phyloP scores from a whole-genome alignment of 306 rosid genomes.

The Cucurbita maxima region DNA sequence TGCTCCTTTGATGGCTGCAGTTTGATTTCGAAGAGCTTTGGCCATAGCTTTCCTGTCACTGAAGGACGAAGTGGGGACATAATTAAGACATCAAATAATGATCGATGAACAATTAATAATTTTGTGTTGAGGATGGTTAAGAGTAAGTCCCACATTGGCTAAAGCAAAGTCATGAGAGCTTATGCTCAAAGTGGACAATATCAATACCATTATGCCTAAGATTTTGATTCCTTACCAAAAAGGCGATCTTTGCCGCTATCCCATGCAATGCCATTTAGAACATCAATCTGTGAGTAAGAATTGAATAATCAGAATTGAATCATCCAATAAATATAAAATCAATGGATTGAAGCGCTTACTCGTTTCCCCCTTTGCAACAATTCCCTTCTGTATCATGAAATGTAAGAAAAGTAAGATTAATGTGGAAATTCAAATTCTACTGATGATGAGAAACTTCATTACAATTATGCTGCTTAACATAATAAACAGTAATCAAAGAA shows the following conservation, averaged over 20 bases:
- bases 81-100: background rate
- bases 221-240: conserved; percentile 38
- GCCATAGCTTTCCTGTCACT: conserved; percentile 96
- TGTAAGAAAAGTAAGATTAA: background rate
- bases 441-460: background rate
- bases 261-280: conserved; percentile 95
- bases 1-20: conserved; percentile 23
- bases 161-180: no score
- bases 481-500: background rate
- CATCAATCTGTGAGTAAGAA: conserved; percentile 27
- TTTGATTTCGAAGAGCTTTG: conserved; percentile 65
- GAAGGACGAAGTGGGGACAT: conserved; percentile 13
- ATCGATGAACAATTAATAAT: background rate
- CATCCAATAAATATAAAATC: background rate
- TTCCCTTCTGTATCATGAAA: conserved; percentile 29
- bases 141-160: no score
- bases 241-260: conserved; percentile 38
- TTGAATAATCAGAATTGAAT: background rate
- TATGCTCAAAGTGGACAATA: no score
- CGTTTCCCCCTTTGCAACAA: conserved; percentile 28
- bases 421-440: background rate
- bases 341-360: conserved; percentile 31
- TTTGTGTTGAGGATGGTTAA: no score
- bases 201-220: no score
- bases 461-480: background rate